These are phyloP conservation scores for Citrus hindsii DNA, from an alignment of 345 rosid species.

Conservation along the genomic window DNA sequence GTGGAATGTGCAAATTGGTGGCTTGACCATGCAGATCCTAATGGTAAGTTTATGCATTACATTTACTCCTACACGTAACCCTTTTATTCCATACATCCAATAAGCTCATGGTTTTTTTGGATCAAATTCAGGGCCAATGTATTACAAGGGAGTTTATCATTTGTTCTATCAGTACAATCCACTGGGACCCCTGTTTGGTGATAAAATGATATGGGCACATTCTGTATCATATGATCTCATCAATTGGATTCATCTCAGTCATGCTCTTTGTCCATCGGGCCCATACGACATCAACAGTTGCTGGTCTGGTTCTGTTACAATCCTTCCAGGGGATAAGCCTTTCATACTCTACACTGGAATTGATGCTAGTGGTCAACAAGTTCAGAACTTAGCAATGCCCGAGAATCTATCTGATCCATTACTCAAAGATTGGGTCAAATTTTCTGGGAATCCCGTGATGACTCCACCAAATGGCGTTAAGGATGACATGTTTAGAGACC, in stretches of 20 bases:
- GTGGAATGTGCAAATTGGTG: constrained; percentile 13
- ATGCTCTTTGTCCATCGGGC: constrained; percentile 52
- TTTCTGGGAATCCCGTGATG: constrained; percentile 49
- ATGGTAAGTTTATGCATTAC: constrained; percentile 32
- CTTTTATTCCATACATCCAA: background rate
- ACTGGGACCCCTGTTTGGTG: constrained; percentile 43
- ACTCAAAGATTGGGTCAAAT: constrained; percentile 60
- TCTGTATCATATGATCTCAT: constrained; percentile 64
- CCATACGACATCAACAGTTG: constrained; percentile 56
- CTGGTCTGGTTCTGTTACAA: constrained; percentile 71
- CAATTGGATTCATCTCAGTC: constrained; percentile 58
- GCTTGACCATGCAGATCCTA: constrained; percentile 31
- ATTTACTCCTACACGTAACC: background rate
- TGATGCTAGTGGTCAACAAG: constrained; percentile 34
- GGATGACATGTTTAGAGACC: constrained; percentile 54
- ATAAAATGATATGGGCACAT: constrained; percentile 60
- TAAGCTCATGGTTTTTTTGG: background rate
- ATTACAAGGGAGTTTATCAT: constrained; percentile 64
- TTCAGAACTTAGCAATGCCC: constrained; percentile 62
- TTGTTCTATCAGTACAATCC: constrained; percentile 68
- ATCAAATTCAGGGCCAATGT: constrained; percentile 62
- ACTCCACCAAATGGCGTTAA: constrained; percentile 38
- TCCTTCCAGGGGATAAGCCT: constrained; percentile 54
- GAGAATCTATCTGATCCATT: constrained; percentile 54
- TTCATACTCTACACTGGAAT: constrained; percentile 62